Evolutionary conservation across 805 yeast species (phyloP).

Genomic region (Starmera caribaea): DNA sequence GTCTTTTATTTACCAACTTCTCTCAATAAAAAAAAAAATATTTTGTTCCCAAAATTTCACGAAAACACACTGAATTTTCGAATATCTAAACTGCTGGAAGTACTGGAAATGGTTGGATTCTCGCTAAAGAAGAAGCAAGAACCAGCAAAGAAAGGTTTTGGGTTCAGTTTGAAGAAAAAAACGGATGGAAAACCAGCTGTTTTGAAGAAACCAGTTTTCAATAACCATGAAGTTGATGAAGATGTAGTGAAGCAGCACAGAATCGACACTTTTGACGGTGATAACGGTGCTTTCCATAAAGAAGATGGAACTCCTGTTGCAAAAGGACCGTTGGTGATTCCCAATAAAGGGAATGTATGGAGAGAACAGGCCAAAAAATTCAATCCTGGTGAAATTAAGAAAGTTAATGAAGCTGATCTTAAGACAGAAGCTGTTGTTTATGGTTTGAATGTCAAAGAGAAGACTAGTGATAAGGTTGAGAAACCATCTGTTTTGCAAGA

Average conservation of each 20-base stretch:
- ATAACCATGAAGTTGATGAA: conserved; percentile 8
- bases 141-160: conserved; percentile 13
- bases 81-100: background rate
- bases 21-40: too few relatives aligned
- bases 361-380: conserved; percentile 6
- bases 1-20: too few relatives aligned
- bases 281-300: conserved; percentile 11
- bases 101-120: conserved; percentile 24
- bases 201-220: conserved; percentile 7
- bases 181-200: background rate
- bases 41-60: background rate
- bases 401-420: background rate
- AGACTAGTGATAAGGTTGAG: background rate
- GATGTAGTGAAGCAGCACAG: background rate
- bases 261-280: conserved; percentile 6
- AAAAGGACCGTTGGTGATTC: conserved; percentile 11
- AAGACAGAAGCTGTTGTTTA: background rate
- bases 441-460: background rate
- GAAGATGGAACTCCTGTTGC: conserved; percentile 6
- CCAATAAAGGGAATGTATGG: conserved; percentile 13
- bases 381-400: conserved; percentile 3
- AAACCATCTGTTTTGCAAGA: background rate
- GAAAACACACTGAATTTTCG: background rate
- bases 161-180: conserved; percentile 23
- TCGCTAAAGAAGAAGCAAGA: conserved; percentile 24